Conservation (phyloP, 2,329 filamentous ascomycete species). For the Furcasterigmium sp. region DNA sequence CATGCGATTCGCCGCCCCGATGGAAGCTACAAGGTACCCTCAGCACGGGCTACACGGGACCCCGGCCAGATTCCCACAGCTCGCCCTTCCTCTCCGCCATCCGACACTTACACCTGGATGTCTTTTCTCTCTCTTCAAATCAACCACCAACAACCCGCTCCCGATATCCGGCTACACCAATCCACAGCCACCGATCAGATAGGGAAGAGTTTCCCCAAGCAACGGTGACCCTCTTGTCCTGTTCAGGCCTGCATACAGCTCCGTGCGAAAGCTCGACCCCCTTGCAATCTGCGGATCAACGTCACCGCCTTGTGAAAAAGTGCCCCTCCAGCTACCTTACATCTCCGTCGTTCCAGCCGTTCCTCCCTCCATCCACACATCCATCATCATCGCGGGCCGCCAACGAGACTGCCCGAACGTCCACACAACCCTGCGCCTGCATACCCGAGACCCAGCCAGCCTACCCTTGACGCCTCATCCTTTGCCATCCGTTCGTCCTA, state of each 20-base stretch:
- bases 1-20: not conserved
- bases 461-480: not conserved
- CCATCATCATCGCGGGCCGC: too few species aligned
- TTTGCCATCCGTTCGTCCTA: not conserved
- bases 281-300: constrained; percentile 2
- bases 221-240: not conserved
- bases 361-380: not conserved
- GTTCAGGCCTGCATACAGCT: not conserved
- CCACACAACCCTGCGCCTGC: not conserved
- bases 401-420: not conserved
- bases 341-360: not conserved
- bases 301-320: constrained; percentile 16
- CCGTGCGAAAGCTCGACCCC: not conserved
- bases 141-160: not conserved
- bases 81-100: not conserved
- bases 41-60: too few species aligned
- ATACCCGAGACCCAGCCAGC: not conserved
- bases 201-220: too few species aligned
- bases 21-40: too few species aligned
- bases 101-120: too few species aligned
- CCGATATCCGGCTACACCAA: not conserved
- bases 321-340: constrained; percentile 17
- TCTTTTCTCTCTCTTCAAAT: too few species aligned
- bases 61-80: not conserved
- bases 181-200: not conserved